phyloP scores from a whole-genome alignment of 2,329 filamentous ascomycete genomes.

The Fusarium oligoseptatum region DNA sequence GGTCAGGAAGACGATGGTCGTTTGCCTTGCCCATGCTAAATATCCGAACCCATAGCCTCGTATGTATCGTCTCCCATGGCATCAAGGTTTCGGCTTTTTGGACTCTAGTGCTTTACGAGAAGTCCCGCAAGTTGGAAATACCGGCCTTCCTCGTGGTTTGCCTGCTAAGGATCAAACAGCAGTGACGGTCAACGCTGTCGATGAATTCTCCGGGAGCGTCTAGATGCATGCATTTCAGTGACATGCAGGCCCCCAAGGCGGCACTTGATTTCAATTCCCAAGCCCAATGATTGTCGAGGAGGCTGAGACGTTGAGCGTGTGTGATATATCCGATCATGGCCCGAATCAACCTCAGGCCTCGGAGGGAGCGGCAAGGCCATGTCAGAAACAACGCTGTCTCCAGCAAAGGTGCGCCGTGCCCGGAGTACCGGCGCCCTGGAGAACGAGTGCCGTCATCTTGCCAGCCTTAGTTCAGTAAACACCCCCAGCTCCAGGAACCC shows the following conservation, averaged over 20 bases:
- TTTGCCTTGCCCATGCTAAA: neutral
- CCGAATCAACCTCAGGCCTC: neutral
- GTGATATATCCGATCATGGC: neutral
- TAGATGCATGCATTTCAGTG: slow-evolving; percentile 4
- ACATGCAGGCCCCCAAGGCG: neutral
- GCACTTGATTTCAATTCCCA: neutral
- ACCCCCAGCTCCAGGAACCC: neutral
- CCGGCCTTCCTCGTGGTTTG: neutral
- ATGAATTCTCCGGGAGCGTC: neutral
- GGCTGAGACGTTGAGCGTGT: neutral
- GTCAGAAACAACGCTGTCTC: neutral
- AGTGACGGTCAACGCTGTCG: neutral
- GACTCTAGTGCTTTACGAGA: neutral
- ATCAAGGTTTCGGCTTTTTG: neutral
- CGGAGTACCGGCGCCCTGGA: neutral
- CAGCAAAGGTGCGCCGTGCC: neutral
- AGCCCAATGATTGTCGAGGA: neutral
- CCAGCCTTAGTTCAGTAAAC: neutral
- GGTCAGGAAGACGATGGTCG: neutral
- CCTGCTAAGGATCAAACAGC: neutral
- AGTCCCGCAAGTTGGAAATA: neutral
- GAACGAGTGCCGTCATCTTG: slow-evolving; percentile 5
- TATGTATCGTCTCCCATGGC: neutral
- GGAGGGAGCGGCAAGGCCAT: neutral
- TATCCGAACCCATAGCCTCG: neutral